A percentile compares a stretch with the other conserved stretches of the same genome.
Conservation (phyloP, 108 stramenopile species). For the Chaetoceros tenuissimus region DNA sequence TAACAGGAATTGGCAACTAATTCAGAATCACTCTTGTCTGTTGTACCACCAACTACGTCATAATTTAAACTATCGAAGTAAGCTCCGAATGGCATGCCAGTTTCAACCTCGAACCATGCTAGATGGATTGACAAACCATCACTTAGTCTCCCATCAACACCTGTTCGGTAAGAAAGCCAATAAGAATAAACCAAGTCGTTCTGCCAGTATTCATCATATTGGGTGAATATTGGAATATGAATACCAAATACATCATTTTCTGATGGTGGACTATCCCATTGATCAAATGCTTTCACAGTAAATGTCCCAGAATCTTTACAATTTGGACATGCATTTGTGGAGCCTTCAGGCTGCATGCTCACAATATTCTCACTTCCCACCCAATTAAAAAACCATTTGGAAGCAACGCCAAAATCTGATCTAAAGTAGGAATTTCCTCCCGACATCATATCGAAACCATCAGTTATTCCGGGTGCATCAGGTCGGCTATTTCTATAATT, state of each 20-base stretch:
- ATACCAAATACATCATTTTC: not conserved
- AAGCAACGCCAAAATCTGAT: not conserved
- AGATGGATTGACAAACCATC: not conserved
- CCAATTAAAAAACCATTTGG: constrained; percentile 6
- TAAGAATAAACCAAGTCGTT: constrained; percentile 2
- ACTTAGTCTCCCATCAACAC: not conserved
- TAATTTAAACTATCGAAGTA: constrained; percentile 1
- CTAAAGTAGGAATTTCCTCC: not conserved
- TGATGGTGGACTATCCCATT: not conserved
- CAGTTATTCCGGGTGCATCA: not conserved
- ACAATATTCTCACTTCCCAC: not conserved
- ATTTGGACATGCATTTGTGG: not conserved
- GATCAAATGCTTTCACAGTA: constrained; percentile 2
- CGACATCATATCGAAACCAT: constrained; percentile 2
- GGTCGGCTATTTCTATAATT: not conserved
- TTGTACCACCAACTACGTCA: not conserved
- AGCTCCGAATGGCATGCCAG: not conserved
- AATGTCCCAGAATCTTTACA: not conserved
- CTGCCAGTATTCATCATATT: not conserved
- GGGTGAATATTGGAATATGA: not conserved
- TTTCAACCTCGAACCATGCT: not conserved
- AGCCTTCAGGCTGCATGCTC: not conserved
- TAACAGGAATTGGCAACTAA: not conserved
- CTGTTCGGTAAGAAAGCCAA: constrained; percentile 3
- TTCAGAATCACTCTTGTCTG: not conserved